Percentiles rank a stretch among this genome's conserved stretches.
phyloP scores from a whole-genome alignment of 2,329 filamentous ascomycete genomes.

The Aspergillus japonicus region DNA sequence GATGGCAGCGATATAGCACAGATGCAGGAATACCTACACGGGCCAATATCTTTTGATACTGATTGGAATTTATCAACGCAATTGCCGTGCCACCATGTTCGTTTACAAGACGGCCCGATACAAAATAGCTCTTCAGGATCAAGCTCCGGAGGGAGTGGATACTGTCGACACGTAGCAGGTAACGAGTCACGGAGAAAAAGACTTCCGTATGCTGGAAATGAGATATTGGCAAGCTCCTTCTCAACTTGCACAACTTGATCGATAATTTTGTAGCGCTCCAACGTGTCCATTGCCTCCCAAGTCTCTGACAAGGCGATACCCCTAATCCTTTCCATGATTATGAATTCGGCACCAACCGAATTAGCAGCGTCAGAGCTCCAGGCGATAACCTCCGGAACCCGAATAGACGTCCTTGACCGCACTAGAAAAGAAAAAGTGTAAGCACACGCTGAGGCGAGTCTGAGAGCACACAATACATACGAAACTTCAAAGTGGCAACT shows the following conservation, averaged over 20 bases:
- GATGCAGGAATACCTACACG: conserved; percentile 13
- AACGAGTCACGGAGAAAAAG: conserved; percentile 24
- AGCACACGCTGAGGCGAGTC: background rate
- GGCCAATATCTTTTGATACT: conserved; percentile 10
- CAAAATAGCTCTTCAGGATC: conserved; percentile 20
- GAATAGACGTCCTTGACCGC: conserved; percentile 21
- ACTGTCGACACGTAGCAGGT: conserved; percentile 6
- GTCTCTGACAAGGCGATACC: conserved; percentile 32
- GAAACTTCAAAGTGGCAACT: conserved; percentile 36
- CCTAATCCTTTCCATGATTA: conserved; percentile 41
- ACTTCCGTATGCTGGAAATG: conserved; percentile 38
- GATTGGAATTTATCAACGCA: background rate
- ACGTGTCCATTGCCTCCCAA: conserved; percentile 31
- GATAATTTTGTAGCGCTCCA: conserved; percentile 21
- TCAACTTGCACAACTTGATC: conserved; percentile 29
- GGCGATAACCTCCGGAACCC: conserved; percentile 35
- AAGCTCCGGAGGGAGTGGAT: conserved; percentile 13
- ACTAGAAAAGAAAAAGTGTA: conserved; percentile 11
- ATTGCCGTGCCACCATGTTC: conserved; percentile 2
- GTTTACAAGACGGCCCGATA: conserved; percentile 18
- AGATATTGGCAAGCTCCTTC: conserved; percentile 21
- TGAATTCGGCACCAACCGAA: conserved; percentile 40
- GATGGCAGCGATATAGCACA: background rate
- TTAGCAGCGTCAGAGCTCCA: conserved; percentile 34
- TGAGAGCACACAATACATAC: conserved; percentile 9